Conservation (phyloP, 2,329 filamentous ascomycete species). For the Zymoseptoria pseudotritici region DNA sequence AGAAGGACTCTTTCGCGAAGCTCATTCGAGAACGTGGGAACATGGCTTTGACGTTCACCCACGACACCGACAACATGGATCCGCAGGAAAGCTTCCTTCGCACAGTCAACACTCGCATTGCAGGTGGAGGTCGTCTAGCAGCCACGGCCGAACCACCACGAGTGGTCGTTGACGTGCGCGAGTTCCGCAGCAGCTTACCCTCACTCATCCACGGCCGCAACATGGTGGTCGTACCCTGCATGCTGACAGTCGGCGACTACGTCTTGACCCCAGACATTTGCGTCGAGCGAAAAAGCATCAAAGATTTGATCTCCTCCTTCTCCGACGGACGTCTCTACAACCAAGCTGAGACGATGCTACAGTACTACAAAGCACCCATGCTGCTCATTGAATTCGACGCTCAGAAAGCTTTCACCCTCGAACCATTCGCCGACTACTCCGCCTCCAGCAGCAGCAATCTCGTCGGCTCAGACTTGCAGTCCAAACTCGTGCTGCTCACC, state of each 20-base stretch:
- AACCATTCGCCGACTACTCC: conserved; percentile 46
- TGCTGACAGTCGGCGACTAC: conserved; percentile 95
- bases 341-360: conserved; percentile 89
- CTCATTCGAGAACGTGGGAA: conserved; percentile 85
- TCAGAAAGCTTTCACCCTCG: conserved; percentile 93
- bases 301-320: conserved; percentile 85
- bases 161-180: conserved; percentile 90
- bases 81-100: conserved; percentile 87
- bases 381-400: conserved; percentile 96
- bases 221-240: conserved; percentile 85
- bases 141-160: conserved; percentile 83
- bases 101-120: conserved; percentile 93
- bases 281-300: conserved; percentile 88
- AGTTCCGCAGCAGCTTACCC: conserved; percentile 88
- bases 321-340: conserved; percentile 84
- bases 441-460: conserved; percentile 55
- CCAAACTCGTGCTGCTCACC: conserved; percentile 84
- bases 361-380: conserved; percentile 83
- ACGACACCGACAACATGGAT: conserved; percentile 63
- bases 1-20: conserved; percentile 93
- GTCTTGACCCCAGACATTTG: conserved; percentile 85
- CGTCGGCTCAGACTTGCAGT: conserved; percentile 70
- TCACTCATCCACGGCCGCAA: conserved; percentile 83
- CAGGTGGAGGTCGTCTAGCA: conserved; percentile 75
- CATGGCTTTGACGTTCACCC: conserved; percentile 83